Base-by-base conservation (phyloP, 495 filamentous ascomycete species). In the Aspergillus haitiensis region DNA sequence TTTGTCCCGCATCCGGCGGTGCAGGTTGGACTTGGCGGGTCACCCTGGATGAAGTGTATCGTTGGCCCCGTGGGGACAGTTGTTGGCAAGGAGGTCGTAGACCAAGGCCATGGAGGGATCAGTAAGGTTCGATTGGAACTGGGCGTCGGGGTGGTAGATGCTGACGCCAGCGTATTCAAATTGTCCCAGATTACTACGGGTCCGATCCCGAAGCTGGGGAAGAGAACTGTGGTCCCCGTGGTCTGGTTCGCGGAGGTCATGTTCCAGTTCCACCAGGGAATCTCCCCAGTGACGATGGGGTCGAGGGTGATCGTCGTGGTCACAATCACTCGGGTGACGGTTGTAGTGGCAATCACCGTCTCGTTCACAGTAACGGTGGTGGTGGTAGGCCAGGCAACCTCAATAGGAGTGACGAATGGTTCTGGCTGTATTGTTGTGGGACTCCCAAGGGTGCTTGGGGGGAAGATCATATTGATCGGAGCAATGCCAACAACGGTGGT, bases 381-480 rank as follows among this genome's bases (percentile, higher is more conserved):
- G 15, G 47, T 52, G 33, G 47, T 42, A 18, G 5, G 34, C 52
- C 52, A 55, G 6, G 48, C 56, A 2, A 59, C 16, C 15, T 59
- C 56, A 11, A 59, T 6, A 15, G 46, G 33, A 11, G 56, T 59
- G 3, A 8, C 18, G 52, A 32, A 59, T 7, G 18, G 12, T 0
- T 16, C 42, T 5, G 18, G 36, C 16, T 47, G 8, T 21, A 52
- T 59, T 10, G 39, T 46, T 11, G 35, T 52, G 6, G 56, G 56
- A 27, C 35, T 52, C 3, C 1, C 2, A 7, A 59, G 32, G 11
- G 13, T 21, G n/a, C 16, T 12, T 48, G 16, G 18, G 18, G 56
- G 56, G 31, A 52, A 59, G 48, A 59, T 59, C 12, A 59, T 46
- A 15, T 27, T 55, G 13, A 61, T 44, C 1, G 58, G 58, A 5